Evolutionary conservation across 139 green algal genomes (phyloP).

Genomic region (Chlamydomonas asymmetrica): DNA sequence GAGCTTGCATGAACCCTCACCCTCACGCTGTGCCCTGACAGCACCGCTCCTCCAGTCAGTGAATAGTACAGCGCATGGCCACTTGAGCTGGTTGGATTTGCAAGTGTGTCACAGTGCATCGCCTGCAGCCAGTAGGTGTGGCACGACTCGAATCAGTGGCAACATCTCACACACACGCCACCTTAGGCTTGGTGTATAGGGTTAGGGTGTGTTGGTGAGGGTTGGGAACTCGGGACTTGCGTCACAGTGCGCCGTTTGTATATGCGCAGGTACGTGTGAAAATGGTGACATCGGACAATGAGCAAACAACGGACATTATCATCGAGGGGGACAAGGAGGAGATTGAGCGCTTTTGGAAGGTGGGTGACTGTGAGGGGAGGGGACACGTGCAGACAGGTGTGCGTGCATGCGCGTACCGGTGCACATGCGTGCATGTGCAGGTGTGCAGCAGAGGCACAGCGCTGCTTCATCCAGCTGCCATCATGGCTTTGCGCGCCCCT

Average conservation of each 20-base stretch:
- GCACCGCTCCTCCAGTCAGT: no score
- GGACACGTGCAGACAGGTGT: neutral
- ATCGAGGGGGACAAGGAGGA: constrained; percentile 90
- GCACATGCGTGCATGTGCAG: neutral
- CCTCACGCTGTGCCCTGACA: no score
- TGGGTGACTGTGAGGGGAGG: neutral
- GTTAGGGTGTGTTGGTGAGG: neutral
- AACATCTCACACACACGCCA: no score
- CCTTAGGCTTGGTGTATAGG: no score
- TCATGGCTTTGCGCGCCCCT: neutral
- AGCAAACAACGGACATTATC: constrained; percentile 84
- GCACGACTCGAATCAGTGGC: no score
- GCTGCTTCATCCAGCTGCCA: neutral
- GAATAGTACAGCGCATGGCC: no score
- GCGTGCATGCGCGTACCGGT: neutral
- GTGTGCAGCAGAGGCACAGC: neutral
- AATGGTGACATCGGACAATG: constrained; percentile 86
- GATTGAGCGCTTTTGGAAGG: constrained; percentile 80
- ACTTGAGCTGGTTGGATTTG: no score
- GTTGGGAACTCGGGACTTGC: neutral
- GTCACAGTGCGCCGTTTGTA: neutral
- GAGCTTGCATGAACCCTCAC: no score
- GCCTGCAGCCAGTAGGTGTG: no score
- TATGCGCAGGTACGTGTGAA: constrained; percentile 70
- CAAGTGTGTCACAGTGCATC: no score